phyloP scores from a whole-genome alignment of 1,284 basidiomycete genomes.

The Microbotryum silenes-acaulis region DNA sequence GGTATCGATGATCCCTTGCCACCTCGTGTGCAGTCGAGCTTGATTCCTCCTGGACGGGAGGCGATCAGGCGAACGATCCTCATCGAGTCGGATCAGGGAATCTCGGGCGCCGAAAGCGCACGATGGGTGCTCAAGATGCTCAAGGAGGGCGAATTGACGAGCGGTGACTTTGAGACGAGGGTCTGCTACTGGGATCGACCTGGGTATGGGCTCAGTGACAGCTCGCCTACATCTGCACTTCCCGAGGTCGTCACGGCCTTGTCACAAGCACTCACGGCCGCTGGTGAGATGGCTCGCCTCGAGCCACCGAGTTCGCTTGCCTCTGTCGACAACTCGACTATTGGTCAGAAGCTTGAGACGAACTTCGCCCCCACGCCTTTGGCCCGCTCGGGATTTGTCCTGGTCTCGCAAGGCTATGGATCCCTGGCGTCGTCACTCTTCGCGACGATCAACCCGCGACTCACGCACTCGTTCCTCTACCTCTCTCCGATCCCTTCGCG shows the following conservation, averaged over 20 bases:
- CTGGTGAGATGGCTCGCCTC: constrained; percentile 29
- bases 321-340: not conserved
- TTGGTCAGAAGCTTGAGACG: not conserved
- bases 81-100: constrained; percentile 27
- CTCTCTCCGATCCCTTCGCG: constrained; percentile 20
- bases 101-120: constrained; percentile 16
- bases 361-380: constrained; percentile 21
- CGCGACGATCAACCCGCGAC: constrained; percentile 22
- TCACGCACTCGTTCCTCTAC: constrained; percentile 27
- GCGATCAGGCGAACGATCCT: constrained; percentile 23
- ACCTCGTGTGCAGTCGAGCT: constrained; percentile 7
- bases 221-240: constrained; percentile 14
- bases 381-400: constrained; percentile 27
- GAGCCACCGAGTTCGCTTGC: constrained; percentile 17
- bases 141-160: constrained; percentile 24
- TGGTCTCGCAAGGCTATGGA: constrained; percentile 19
- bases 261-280: constrained; percentile 23
- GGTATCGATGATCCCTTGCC: constrained; percentile 25
- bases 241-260: constrained; percentile 25
- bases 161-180: constrained; percentile 22
- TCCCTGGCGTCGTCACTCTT: constrained; percentile 23
- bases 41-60: not conserved
- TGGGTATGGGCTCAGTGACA: constrained; percentile 29
- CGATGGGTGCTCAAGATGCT: constrained; percentile 30
- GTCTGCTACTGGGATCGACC: constrained; percentile 31